phyloP scores from a whole-genome alignment of 2,329 filamentous ascomycete species.

The Epicoccum sorghinum region DNA sequence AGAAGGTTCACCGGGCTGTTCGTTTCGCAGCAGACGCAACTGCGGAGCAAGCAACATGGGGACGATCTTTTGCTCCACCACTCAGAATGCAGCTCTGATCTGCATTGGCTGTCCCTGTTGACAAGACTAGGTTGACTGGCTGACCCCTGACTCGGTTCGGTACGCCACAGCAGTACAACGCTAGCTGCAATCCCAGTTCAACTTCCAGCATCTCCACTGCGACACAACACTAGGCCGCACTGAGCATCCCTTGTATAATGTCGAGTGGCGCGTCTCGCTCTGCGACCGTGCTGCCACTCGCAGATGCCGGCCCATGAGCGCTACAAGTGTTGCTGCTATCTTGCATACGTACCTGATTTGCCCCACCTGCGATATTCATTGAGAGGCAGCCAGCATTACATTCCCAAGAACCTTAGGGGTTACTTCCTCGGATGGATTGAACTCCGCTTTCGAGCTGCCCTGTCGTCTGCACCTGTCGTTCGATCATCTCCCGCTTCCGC shows the following conservation, averaged over 20 bases:
- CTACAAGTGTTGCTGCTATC: slow-evolving; percentile 6
- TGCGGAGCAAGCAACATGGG: slow-evolving; percentile 22
- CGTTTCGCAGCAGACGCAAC: slow-evolving; percentile 28
- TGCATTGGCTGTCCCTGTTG: slow-evolving; percentile 29
- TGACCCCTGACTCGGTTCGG: slow-evolving; percentile 38
- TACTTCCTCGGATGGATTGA: background rate
- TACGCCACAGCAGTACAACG: slow-evolving; percentile 26
- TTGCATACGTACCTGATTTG: slow-evolving; percentile 23
- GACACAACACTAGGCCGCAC: slow-evolving; percentile 28
- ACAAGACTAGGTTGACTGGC: slow-evolving; percentile 4
- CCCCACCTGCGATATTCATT: slow-evolving; percentile 13
- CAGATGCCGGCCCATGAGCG: slow-evolving; percentile 27
- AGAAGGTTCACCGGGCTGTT: slow-evolving; percentile 15
- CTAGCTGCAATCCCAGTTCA: slow-evolving; percentile 24
- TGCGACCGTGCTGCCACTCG: slow-evolving; percentile 28
- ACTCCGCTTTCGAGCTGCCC: background rate
- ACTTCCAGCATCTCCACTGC: slow-evolving; percentile 27
- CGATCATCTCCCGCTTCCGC: background rate
- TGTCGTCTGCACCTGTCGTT: slow-evolving; percentile 4
- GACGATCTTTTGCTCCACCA: slow-evolving; percentile 24
- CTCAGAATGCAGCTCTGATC: slow-evolving; percentile 25
- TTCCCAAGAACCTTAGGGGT: background rate
- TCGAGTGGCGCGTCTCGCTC: slow-evolving; percentile 16
- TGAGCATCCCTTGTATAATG: slow-evolving; percentile 30
- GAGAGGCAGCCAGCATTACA: slow-evolving; percentile 6